Percentiles rank a stretch among this genome's conserved stretches.
Conservation (phyloP, 148 eudicot species). For the Rhododendron molle region DNA sequence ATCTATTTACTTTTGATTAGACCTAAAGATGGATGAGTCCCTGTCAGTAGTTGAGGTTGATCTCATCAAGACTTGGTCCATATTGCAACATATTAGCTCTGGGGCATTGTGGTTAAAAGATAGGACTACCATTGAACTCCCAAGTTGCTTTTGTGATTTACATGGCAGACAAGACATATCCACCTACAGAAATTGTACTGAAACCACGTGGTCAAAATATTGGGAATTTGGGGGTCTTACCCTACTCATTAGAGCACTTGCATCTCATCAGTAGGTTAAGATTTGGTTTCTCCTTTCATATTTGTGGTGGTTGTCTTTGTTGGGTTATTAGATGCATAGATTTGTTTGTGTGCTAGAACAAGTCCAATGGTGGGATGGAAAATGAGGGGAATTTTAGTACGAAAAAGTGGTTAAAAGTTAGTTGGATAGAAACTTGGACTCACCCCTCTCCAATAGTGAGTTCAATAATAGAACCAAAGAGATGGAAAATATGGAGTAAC, state of each 20-base stretch:
- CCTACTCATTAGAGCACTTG: neutral
- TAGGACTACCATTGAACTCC: neutral
- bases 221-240: neutral
- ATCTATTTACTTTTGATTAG: neutral
- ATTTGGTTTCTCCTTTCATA: neutral
- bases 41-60: neutral
- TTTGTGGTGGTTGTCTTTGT: neutral
- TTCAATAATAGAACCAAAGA: too few species aligned
- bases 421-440: too few species aligned
- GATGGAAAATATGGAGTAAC: too few species aligned
- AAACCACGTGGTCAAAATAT: neutral
- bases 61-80: neutral
- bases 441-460: too few species aligned
- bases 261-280: neutral
- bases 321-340: neutral
- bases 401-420: too few species aligned
- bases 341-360: neutral
- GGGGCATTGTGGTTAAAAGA: neutral
- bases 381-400: too few species aligned
- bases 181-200: neutral
- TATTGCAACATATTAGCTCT: neutral
- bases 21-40: neutral
- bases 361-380: too few species aligned
- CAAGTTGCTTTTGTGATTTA: neutral
- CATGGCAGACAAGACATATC: conserved; percentile 3